These are phyloP conservation scores for Pythium apleroticum DNA, from an alignment of 352 stramenopile genomes.

Conservation along the genomic window DNA sequence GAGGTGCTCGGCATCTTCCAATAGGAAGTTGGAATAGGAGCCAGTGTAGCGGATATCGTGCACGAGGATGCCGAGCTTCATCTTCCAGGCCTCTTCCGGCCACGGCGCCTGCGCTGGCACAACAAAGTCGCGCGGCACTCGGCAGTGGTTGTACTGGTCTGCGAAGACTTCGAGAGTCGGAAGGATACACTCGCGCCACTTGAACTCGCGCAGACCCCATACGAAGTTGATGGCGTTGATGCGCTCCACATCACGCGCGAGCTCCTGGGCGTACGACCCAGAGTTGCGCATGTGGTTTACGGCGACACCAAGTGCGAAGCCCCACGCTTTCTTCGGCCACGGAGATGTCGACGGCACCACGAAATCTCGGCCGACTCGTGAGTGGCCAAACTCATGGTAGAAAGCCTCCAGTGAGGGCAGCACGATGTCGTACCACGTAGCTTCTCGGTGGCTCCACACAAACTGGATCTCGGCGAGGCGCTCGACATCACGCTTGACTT, in stretches of 20 bases:
- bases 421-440: slow-evolving; percentile 23
- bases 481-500: slow-evolving; percentile 18
- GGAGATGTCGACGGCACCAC: slow-evolving; percentile 22
- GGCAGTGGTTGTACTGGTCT: slow-evolving; percentile 18
- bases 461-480: slow-evolving; percentile 26
- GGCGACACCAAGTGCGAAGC: slow-evolving; percentile 11
- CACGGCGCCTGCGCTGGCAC: slow-evolving; percentile 21
- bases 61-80: slow-evolving; percentile 20
- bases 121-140: slow-evolving; percentile 24
- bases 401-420: slow-evolving; percentile 22
- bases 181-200: slow-evolving; percentile 29
- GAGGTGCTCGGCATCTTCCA: slow-evolving; percentile 11
- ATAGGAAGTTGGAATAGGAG: slow-evolving; percentile 20
- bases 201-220: slow-evolving; percentile 24
- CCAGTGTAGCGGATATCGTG: slow-evolving; percentile 22
- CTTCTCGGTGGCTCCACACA: slow-evolving; percentile 26
- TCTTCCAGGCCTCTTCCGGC: slow-evolving; percentile 21
- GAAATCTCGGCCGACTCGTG: slow-evolving; percentile 19
- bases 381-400: slow-evolving; percentile 20
- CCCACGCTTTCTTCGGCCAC: slow-evolving; percentile 25
- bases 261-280: slow-evolving; percentile 18
- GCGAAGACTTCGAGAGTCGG: slow-evolving; percentile 24
- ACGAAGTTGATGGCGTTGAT: slow-evolving; percentile 30
- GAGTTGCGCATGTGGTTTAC: slow-evolving; percentile 31
- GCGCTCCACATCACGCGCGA: slow-evolving; percentile 2